Conservation (phyloP, 2,329 filamentous ascomycete genomes). For the Paraphaeosphaeria sporulosa region DNA sequence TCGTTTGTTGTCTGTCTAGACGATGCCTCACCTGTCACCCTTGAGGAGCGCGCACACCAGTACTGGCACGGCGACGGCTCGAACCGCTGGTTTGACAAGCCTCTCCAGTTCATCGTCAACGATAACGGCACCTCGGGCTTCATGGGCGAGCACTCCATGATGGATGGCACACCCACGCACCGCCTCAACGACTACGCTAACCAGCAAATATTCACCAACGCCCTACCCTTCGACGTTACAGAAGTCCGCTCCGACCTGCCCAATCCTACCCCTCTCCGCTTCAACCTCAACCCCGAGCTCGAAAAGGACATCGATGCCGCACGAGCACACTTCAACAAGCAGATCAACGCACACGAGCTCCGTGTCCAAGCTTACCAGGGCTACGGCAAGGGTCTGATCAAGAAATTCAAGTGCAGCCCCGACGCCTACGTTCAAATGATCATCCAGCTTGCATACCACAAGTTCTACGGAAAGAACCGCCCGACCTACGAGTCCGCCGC, state of each 20-base stretch:
- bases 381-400: conserved; percentile 98
- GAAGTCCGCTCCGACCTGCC: conserved; percentile 81
- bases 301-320: conserved; percentile 81
- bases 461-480: conserved; percentile 98
- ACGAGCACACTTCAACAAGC: conserved; percentile 76
- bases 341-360: conserved; percentile 89
- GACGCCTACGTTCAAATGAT: conserved; percentile 99
- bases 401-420: conserved; percentile 98
- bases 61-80: conserved; percentile 98
- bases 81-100: conserved; percentile 99
- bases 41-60: conserved; percentile 92
- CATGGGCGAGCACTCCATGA: conserved; percentile 99
- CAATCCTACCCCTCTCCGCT: conserved; percentile 79
- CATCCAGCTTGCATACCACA: conserved; percentile 97
- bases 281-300: conserved; percentile 77
- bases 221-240: conserved; percentile 85
- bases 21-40: conserved; percentile 86
- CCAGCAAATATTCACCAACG: conserved; percentile 90
- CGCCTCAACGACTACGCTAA: conserved; percentile 95
- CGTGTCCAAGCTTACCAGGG: conserved; percentile 95
- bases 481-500: conserved; percentile 98
- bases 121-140: conserved; percentile 98
- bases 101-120: conserved; percentile 95
- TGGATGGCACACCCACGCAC: conserved; percentile 98
- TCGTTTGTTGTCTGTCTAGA: conserved; percentile 95